Percentiles rank a stretch among this genome's conserved stretches.
phyloP scores from a whole-genome alignment of 2,329 filamentous ascomycete species.

The Stagonosporopsis rhizophila region DNA sequence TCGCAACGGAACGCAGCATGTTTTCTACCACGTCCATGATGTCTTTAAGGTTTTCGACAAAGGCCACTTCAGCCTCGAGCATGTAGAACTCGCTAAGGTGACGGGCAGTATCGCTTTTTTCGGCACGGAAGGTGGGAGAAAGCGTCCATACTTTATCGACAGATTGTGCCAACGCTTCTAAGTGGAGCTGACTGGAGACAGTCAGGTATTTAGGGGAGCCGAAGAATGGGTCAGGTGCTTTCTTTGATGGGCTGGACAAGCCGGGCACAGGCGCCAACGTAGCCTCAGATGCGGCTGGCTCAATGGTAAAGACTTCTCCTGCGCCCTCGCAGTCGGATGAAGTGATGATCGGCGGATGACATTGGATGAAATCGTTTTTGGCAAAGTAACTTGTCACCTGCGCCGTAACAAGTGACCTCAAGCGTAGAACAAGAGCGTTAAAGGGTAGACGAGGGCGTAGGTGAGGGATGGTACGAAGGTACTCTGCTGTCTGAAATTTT shows the following conservation, averaged over 20 bases:
- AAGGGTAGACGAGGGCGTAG: conserved; percentile 81
- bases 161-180: conserved; percentile 89
- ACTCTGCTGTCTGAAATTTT: conserved; percentile 92
- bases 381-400: conserved; percentile 79
- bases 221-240: conserved; percentile 69
- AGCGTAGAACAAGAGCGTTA: conserved; percentile 79
- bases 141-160: conserved; percentile 92
- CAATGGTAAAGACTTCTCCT: conserved; percentile 86
- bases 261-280: conserved; percentile 21
- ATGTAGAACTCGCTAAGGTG: conserved; percentile 99
- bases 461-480: conserved; percentile 86
- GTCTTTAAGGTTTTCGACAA: conserved; percentile 71
- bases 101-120: conserved; percentile 81
- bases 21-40: conserved; percentile 84
- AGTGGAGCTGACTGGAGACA: conserved; percentile 91
- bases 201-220: conserved; percentile 89
- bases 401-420: conserved; percentile 81
- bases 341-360: conserved; percentile 91
- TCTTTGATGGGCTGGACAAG: conserved; percentile 34
- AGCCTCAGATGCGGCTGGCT: conserved; percentile 27
- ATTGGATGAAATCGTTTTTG: conserved; percentile 74
- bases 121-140: conserved; percentile 91
- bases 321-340: conserved; percentile 97
- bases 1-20: conserved; percentile 69
- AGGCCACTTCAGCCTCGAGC: conserved; percentile 90